Evolutionary conservation across 2,329 filamentous ascomycete species (phyloP), one percentile per base, ranked within the genome.

Genomic region (Penicillium hordei): DNA sequence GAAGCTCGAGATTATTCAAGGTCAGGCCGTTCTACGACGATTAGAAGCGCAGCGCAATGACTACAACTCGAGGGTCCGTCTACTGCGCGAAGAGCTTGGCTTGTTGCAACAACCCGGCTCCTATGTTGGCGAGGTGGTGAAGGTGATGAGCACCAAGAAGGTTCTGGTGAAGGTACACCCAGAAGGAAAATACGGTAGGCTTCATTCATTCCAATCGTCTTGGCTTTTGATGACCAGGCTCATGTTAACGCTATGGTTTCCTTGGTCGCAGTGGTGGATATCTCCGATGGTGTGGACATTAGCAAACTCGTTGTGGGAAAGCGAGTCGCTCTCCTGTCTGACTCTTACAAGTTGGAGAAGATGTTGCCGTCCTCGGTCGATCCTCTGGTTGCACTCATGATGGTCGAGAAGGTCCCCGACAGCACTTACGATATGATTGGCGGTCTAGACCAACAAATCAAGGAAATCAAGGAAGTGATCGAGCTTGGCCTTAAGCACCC

Each of bases 361-460:
- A 95, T 97, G 81, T 87, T 99, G 10, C 94, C 94, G 21, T 97
- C 94, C 55, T 99, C 94, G 21, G 94, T 99, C 73, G 94, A 99
- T 73, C 94, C 94, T 38, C 89, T 99, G 58, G 94, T 99, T 57
- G 99, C 94, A 36, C 90, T 99, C 75, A 99, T 99, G 94, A 99
- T 99, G 94, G 94, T 99, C 52, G 94, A 99, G 76, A 99, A 99
- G 83, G 94, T 99, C 17, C 94, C 94, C 17, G 94, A 99, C 82
- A 97, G 92, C 81, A 99, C 94, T 74, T 99, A 99, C 82, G 94
- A 99, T 80, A 99, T 99, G 94, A 99, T 99, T 76, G 94, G 94
- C 79, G 94, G 94, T 66, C 82, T 99, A 61, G 94, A 99, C 75
- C 93, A 99, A 76, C 94, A 99, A 76, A 97, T 99, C 82, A 97